Base-by-base conservation (phyloP, 202 grass and related monocot genomes). In the Schoenoplectus tabernaemontani region DNA sequence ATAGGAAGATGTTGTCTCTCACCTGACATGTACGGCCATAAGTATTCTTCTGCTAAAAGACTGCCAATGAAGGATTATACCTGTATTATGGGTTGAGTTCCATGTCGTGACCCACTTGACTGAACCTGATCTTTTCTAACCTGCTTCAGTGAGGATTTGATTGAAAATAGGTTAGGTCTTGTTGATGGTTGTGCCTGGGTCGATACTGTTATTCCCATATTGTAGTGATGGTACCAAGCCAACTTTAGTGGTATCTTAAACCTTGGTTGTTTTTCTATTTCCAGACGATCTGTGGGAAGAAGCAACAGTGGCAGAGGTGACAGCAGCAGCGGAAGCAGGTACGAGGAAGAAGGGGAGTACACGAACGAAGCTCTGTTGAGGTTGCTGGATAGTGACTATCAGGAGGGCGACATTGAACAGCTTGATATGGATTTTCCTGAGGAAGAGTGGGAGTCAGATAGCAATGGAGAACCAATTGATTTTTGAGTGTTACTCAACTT, bases 371-470 rank as follows among this genome's bases (percentile, higher is more conserved):
- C 58, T 53, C 59, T 80, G 41, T 6, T 13, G 11, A 80, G 26
- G 7, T 64, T 80, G 22, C 37, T 80, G 58, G 58, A 64, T 41
- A 38, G 37, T 1, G 58, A 80, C 16, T 79, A 79, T 57, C 59
- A 64, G 44, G 78, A 80, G 60, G 78, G 78, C 59, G 48, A 50
- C 78, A 17, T 80, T 1, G 78, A 80, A 13, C 20, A 17, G 2
- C 78, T 80, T 48, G 42, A 80, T 2, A 16, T 50, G 22, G 78
- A 80, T 6, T 17, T 80, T 7, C 78, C 57, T 64, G 78, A 62
- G 1, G 59, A 22, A 46, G 56, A 51, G 15, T 80, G 42, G 59
- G 42, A 65, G 3, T 41, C 62, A 51, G 76, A 78, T 61, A 59
- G 60, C 28, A 24, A 47, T 6, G 78, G 39, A 1, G 23, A 12